phyloP scores from a whole-genome alignment of 2,329 filamentous ascomycete genomes.

The Aspergillus fischeri region DNA sequence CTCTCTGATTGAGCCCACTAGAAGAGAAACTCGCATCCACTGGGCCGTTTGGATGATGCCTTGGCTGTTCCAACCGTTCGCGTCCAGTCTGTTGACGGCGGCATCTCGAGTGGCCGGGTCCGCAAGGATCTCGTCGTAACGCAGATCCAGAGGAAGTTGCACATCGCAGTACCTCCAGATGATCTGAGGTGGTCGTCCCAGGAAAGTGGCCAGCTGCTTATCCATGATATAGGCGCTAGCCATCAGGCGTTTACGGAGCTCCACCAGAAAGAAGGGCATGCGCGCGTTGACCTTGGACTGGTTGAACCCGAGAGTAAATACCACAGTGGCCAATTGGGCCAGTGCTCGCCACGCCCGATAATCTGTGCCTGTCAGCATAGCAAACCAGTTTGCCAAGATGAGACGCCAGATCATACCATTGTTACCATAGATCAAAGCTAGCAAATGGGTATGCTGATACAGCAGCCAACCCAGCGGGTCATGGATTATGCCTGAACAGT shows the following conservation, averaged over 20 bases:
- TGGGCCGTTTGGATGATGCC: neutral
- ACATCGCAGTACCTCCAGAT: too few relatives aligned
- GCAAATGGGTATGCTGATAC: conserved; percentile 17
- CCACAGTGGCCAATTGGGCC: conserved; percentile 41
- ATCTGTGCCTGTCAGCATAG: conserved; percentile 24
- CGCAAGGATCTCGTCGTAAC: too few relatives aligned
- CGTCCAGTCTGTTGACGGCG: too few relatives aligned
- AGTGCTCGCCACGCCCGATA: conserved; percentile 43
- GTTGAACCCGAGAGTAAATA: conserved; percentile 45
- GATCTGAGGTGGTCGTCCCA: too few relatives aligned
- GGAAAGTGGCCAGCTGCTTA: too few relatives aligned
- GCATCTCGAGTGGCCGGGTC: too few relatives aligned
- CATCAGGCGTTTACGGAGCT: too few relatives aligned
- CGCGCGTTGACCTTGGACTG: conserved; percentile 24
- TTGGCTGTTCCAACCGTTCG: too few relatives aligned
- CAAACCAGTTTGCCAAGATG: neutral
- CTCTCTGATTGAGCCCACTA: neutral
- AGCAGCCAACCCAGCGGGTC: conserved; percentile 27
- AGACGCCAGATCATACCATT: conserved; percentile 7
- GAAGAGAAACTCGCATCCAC: neutral
- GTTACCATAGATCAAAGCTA: conserved; percentile 23
- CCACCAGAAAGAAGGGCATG: neutral
- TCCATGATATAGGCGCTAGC: too few relatives aligned
- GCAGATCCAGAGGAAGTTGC: too few relatives aligned
- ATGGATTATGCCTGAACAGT: conserved; percentile 19